These are phyloP conservation scores for Coprinellus micaceus DNA, from an alignment of 768 basidiomycete species.

Conservation along the genomic window DNA sequence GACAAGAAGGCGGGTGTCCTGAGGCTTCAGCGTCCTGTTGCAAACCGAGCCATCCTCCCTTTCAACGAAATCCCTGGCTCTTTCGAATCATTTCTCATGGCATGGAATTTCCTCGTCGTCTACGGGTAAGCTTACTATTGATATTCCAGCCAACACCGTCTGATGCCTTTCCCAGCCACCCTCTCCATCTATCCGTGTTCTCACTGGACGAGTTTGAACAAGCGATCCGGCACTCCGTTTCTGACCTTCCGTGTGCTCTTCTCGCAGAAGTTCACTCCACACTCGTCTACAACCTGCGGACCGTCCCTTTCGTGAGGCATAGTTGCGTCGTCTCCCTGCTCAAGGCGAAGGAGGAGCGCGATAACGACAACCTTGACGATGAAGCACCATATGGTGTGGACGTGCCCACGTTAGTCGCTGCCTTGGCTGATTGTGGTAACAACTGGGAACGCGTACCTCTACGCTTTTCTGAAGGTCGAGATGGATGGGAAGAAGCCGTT, in stretches of 20 bases:
- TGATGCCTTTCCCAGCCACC: conserved; percentile 51
- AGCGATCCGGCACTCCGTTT: conserved; percentile 71
- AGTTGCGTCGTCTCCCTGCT: conserved; percentile 69
- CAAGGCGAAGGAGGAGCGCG: conserved; percentile 38
- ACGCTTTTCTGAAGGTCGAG: conserved; percentile 66
- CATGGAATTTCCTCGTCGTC: conserved; percentile 92
- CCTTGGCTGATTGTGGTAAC: conserved; percentile 79
- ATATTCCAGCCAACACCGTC: conserved; percentile 8
- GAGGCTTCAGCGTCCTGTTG: conserved; percentile 60
- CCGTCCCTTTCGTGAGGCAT: conserved; percentile 72
- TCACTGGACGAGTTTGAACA: conserved; percentile 92
- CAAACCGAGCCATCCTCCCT: conserved; percentile 60
- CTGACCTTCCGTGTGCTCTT: conserved; percentile 69
- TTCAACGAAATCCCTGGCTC: conserved; percentile 59
- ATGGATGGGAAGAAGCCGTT: conserved; percentile 90
- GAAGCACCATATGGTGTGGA: conserved; percentile 50
- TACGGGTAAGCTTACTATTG: conserved; percentile 68
- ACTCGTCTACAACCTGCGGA: conserved; percentile 86
- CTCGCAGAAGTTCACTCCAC: conserved; percentile 87
- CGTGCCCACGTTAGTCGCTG: conserved; percentile 58
- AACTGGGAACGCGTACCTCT: conserved; percentile 82
- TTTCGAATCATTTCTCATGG: conserved; percentile 85
- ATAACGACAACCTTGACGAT: conserved; percentile 39
- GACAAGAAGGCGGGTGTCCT: conserved; percentile 74
- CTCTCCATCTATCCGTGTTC: conserved; percentile 82